These are phyloP conservation scores for Herpetospermum pedunculosum DNA, from an alignment of 306 rosid genomes.

Conservation along the genomic window DNA sequence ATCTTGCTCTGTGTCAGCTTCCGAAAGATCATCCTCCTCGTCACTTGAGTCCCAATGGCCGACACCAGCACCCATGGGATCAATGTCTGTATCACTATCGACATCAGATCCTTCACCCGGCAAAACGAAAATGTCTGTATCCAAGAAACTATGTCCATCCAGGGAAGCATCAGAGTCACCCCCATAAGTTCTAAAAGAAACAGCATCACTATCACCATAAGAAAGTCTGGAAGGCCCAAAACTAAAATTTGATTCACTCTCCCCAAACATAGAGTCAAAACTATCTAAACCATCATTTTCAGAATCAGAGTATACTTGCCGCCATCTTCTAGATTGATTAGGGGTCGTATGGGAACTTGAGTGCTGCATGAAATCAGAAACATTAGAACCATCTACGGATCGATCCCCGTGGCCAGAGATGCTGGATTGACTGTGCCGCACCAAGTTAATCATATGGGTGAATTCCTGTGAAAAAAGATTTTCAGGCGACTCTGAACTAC, in stretches of 20 bases:
- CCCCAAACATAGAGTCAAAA: constrained; percentile 49
- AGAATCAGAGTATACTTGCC: constrained; percentile 51
- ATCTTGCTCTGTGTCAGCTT: constrained; percentile 41
- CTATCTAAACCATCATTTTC: constrained; percentile 77
- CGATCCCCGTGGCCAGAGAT: constrained; percentile 39
- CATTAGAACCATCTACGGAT: constrained; percentile 32
- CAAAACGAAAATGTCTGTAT: constrained; percentile 33
- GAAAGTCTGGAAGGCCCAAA: constrained; percentile 37
- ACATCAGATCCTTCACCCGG: constrained; percentile 35
- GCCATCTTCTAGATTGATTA: constrained; percentile 61
- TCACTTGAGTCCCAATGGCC: constrained; percentile 59
- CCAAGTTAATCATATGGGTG: constrained; percentile 29
- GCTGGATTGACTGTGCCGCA: constrained; percentile 33
- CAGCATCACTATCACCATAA: constrained; percentile 51
- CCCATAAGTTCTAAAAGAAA: constrained; percentile 60
- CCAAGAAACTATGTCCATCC: constrained; percentile 62
- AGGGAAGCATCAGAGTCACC: constrained; percentile 81
- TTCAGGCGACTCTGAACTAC: constrained; percentile 58
- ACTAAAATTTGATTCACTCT: constrained; percentile 61
- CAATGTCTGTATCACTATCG: constrained; percentile 77
- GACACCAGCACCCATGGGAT: constrained; percentile 87
- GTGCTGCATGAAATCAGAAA: constrained; percentile 31
- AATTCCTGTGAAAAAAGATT: constrained; percentile 36
- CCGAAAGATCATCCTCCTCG: constrained; percentile 38
- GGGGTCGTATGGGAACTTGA: constrained; percentile 58